Conservation (phyloP, 768 basidiomycete genomes). For the Boletus sensibilis region DNA sequence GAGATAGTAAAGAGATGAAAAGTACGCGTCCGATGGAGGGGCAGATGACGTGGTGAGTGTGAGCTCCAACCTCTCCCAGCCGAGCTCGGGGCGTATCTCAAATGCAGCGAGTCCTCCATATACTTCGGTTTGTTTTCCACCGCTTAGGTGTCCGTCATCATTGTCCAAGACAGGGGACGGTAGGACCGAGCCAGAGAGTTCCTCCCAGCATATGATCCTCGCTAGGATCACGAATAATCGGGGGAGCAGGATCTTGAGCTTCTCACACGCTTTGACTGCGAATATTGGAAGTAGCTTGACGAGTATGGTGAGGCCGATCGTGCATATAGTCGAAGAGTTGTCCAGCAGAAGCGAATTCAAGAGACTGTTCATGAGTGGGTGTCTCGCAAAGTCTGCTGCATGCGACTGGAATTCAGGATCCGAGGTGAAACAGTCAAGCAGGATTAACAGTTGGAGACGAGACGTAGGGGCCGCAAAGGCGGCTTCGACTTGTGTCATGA, state of each 20-base stretch:
- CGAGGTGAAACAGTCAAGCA: constrained; percentile 64
- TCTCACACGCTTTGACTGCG: constrained; percentile 58
- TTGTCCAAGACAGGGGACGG: constrained; percentile 38
- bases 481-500: constrained; percentile 63
- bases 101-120: constrained; percentile 39
- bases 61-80: constrained; percentile 67
- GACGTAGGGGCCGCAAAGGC: constrained; percentile 60
- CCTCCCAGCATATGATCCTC: constrained; percentile 74
- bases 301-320: constrained; percentile 59
- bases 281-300: constrained; percentile 74
- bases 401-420: constrained; percentile 50
- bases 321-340: constrained; percentile 69
- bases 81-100: constrained; percentile 51
- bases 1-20: constrained; percentile 82
- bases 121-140: constrained; percentile 21
- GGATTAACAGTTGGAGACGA: constrained; percentile 66
- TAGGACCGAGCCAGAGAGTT: constrained; percentile 38
- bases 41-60: constrained; percentile 54
- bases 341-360: constrained; percentile 69
- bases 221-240: constrained; percentile 66
- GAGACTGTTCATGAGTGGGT: constrained; percentile 64
- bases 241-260: constrained; percentile 61
- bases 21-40: constrained; percentile 65
- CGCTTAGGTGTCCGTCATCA: constrained; percentile 1
- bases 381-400: constrained; percentile 51